phyloP scores from a whole-genome alignment of 2,329 filamentous ascomycete species.

The Aspergillus sp. region DNA sequence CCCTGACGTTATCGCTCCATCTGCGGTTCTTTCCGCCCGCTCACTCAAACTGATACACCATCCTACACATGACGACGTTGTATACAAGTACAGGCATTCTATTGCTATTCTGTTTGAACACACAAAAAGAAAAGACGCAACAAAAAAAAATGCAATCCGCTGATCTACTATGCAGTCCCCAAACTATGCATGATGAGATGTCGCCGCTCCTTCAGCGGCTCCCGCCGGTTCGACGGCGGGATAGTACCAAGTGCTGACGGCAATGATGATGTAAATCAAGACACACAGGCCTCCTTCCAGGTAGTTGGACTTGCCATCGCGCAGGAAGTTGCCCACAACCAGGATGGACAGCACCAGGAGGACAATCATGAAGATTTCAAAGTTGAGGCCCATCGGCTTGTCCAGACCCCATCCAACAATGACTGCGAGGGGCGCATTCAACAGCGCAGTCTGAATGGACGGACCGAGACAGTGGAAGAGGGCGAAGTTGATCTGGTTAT shows the following conservation, averaged over 20 bases:
- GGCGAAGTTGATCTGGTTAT: conserved; percentile 71
- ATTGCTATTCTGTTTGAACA: too few relatives aligned
- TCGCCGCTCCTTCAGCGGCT: background rate
- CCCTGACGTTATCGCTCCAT: background rate
- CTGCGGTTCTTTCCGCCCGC: background rate
- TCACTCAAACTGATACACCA: background rate
- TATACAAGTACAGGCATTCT: too few relatives aligned
- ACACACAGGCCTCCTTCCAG: conserved; percentile 82
- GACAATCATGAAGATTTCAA: conserved; percentile 82
- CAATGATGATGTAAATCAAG: conserved; percentile 61
- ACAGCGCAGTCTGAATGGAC: conserved; percentile 83
- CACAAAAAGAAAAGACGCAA: too few relatives aligned
- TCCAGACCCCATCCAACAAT: conserved; percentile 78
- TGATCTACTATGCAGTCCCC: background rate
- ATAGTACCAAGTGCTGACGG: conserved; percentile 62
- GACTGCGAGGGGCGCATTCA: conserved; percentile 81
- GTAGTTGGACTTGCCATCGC: conserved; percentile 88
- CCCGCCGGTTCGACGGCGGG: conserved; percentile 46
- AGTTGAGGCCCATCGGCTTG: conserved; percentile 74
- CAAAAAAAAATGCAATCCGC: background rate
- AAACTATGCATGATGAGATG: background rate
- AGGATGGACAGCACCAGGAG: conserved; percentile 80
- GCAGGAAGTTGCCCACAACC: conserved; percentile 81
- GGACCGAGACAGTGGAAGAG: conserved; percentile 82
- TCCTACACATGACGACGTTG: background rate